Conservation (phyloP, 2,329 filamentous ascomycete species). For the Alternaria panax region DNA sequence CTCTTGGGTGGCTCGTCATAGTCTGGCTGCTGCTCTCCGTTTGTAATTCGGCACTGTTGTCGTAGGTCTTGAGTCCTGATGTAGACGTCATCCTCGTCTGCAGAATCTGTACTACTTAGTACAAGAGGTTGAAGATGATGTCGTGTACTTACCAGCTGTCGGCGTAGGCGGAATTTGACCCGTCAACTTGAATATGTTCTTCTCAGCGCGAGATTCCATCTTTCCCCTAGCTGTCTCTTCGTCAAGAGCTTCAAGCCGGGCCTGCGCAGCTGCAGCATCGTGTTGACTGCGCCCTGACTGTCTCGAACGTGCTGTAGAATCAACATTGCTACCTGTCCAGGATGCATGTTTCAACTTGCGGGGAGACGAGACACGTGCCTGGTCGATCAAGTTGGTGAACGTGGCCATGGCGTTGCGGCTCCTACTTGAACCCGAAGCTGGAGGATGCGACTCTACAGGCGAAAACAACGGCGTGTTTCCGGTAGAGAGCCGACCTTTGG, state of each 20-base stretch:
- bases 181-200: conserved; percentile 44
- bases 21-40: conserved; percentile 17
- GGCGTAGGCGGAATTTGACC: conserved; percentile 39
- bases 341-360: conserved; percentile 30
- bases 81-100: conserved; percentile 20
- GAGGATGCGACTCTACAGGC: conserved; percentile 18
- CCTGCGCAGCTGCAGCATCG: conserved; percentile 21
- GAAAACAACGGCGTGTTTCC: conserved; percentile 21
- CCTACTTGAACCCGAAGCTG: conserved; percentile 25
- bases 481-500: conserved; percentile 11
- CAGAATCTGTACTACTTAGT: conserved; percentile 3
- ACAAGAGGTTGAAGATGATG: background rate
- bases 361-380: conserved; percentile 27
- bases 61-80: conserved; percentile 34
- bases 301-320: conserved; percentile 31
- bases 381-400: conserved; percentile 36
- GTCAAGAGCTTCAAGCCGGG: conserved; percentile 30
- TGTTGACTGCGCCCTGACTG: conserved; percentile 31
- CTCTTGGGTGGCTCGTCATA: conserved; percentile 39
- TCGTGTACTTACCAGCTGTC: conserved; percentile 20
- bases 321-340: conserved; percentile 21
- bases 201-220: conserved; percentile 52
- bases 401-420: conserved; percentile 30
- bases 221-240: conserved; percentile 48
- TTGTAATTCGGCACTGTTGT: conserved; percentile 25